Evolutionary conservation across 306 rosid genomes (phyloP).

Genomic region (Vachellia collinsii): DNA sequence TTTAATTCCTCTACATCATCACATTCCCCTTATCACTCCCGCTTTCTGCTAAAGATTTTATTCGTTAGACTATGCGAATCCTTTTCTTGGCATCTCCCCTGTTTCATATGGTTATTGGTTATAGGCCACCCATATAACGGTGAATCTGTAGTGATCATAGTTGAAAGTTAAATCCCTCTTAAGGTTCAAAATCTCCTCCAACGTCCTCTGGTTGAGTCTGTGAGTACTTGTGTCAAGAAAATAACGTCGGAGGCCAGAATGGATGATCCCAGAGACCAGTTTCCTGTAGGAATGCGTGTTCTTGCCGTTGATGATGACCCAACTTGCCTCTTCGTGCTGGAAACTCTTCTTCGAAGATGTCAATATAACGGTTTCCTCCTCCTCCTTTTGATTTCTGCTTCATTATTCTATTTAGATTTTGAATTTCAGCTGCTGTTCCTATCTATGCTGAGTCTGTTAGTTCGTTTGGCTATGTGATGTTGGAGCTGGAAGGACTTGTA

Average conservation of each 20-base stretch:
- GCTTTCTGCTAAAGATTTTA: conserved; percentile 32
- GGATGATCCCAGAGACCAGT: conserved; percentile 61
- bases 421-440: neutral
- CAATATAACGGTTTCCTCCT: conserved; percentile 76
- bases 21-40: conserved; percentile 28
- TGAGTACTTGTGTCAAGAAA: conserved; percentile 18
- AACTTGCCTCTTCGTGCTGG: conserved; percentile 75
- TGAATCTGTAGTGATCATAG: neutral
- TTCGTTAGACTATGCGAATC: conserved; percentile 35
- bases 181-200: neutral
- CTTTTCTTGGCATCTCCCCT: conserved; percentile 16
- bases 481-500: neutral
- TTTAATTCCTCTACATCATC: conserved; percentile 13
- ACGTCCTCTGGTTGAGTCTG: neutral
- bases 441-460: neutral
- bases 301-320: conserved; percentile 96
- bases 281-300: conserved; percentile 95
- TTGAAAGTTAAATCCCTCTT: neutral
- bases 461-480: neutral
- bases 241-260: conserved; percentile 50
- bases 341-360: conserved; percentile 79
- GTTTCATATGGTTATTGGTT: conserved; percentile 40
- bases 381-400: neutral
- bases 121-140: neutral
- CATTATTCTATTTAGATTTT: neutral